Evolutionary conservation across 495 filamentous ascomycete genomes (phyloP).

Genomic region (Penicillium crystallinum): DNA sequence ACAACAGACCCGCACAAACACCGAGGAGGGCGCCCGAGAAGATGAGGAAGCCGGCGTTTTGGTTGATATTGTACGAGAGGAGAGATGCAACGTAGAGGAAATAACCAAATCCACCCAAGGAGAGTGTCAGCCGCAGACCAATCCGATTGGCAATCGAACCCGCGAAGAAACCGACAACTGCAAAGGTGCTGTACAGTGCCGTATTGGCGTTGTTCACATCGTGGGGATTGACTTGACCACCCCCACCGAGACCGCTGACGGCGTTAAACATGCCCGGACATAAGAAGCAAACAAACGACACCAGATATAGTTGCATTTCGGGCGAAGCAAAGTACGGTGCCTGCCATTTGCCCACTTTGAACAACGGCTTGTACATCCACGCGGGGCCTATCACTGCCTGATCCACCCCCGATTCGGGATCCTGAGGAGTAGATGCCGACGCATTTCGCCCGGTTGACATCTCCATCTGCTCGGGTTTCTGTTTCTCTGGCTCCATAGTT

Average conservation of each 20-base stretch:
- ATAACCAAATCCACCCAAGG: constrained; percentile 82
- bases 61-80: constrained; percentile 74
- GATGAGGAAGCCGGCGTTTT: constrained; percentile 54
- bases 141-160: constrained; percentile 73
- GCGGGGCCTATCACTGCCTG: constrained; percentile 27
- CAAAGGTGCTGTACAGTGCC: constrained; percentile 77
- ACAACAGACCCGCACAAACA: constrained; percentile 79
- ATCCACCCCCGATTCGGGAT: constrained; percentile 28
- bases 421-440: constrained; percentile 6
- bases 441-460: constrained; percentile 16
- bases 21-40: constrained; percentile 57
- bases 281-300: constrained; percentile 82
- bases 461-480: background rate
- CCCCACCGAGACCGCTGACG: constrained; percentile 67
- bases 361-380: constrained; percentile 65
- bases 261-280: constrained; percentile 88
- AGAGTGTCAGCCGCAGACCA: constrained; percentile 67
- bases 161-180: constrained; percentile 81
- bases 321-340: constrained; percentile 73
- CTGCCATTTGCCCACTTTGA: constrained; percentile 49
- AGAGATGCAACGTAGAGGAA: constrained; percentile 75
- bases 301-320: constrained; percentile 65
- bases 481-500: constrained; percentile 1
- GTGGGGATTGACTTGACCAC: constrained; percentile 53
- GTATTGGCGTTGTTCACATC: constrained; percentile 66